A percentile compares a stretch with the other conserved stretches of the same genome.
Evolutionary conservation across 2,329 filamentous ascomycete species (phyloP).

Genomic region (Fusarium brevicatenulatum): DNA sequence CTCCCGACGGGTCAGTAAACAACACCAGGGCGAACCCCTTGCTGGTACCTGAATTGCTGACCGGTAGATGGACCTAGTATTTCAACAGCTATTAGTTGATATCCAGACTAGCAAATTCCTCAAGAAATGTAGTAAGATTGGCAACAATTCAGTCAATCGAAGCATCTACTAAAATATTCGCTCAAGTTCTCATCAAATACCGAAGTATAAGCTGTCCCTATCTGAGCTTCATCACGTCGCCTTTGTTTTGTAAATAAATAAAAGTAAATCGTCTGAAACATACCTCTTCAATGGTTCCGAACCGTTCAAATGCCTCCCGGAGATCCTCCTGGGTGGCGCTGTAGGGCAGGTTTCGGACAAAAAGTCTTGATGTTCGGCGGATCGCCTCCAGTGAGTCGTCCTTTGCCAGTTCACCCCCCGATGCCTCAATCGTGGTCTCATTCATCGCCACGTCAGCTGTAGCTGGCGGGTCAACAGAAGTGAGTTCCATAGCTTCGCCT

Average conservation of each 20-base stretch:
- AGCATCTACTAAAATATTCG: slow-evolving; percentile 99
- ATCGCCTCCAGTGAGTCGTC: slow-evolving; percentile 57
- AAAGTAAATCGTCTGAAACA: slow-evolving; percentile 52
- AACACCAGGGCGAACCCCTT: slow-evolving; percentile 94
- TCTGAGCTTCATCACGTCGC: slow-evolving; percentile 95
- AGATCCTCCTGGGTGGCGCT: slow-evolving; percentile 81
- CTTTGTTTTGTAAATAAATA: slow-evolving; percentile 12
- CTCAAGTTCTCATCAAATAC: slow-evolving; percentile 91
- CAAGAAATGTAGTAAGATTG: slow-evolving; percentile 40
- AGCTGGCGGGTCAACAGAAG: slow-evolving; percentile 22
- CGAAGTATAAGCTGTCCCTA: slow-evolving; percentile 99
- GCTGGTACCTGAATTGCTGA: slow-evolving; percentile 75
- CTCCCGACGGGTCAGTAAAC: slow-evolving; percentile 76
- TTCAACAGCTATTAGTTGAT: slow-evolving; percentile 43
- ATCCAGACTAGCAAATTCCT: slow-evolving; percentile 28
- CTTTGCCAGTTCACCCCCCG: slow-evolving; percentile 43
- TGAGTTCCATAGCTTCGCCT: slow-evolving; percentile 26
- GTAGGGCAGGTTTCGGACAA: slow-evolving; percentile 90
- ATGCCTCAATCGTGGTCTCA: slow-evolving; percentile 42
- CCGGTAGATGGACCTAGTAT: slow-evolving; percentile 83
- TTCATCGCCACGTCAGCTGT: slow-evolving; percentile 33
- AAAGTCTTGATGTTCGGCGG: slow-evolving; percentile 79
- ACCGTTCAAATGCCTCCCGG: slow-evolving; percentile 74
- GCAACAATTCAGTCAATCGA: slow-evolving; percentile 77
- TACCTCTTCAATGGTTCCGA: slow-evolving; percentile 89